Conservation (phyloP, 495 filamentous ascomycete species). For the Hypoxylon crocopeplum region DNA sequence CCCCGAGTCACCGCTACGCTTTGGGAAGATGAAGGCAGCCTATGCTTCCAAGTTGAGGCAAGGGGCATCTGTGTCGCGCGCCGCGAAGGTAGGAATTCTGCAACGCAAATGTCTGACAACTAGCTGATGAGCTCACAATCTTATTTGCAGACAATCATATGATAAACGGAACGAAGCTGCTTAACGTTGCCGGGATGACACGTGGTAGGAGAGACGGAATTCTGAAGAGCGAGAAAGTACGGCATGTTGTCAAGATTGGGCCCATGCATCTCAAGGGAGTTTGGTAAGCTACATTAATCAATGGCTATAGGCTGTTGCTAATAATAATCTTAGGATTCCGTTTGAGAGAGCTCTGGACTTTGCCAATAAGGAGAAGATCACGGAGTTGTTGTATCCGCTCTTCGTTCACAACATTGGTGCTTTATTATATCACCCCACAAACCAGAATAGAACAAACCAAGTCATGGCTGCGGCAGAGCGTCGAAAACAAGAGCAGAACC, state of each 20-base stretch:
- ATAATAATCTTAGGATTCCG: conserved; percentile 74
- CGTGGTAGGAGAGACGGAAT: conserved; percentile 95
- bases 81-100: conserved; percentile 76
- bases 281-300: conserved; percentile 69
- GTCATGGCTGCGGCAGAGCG: conserved; percentile 88
- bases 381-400: conserved; percentile 89
- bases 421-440: conserved; percentile 91
- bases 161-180: conserved; percentile 97
- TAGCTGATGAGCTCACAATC: conserved; percentile 26
- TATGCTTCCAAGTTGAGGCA: conserved; percentile 98
- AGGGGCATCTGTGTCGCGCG: conserved; percentile 95
- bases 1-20: conserved; percentile 96
- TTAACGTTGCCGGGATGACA: conserved; percentile 99
- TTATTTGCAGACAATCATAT: conserved; percentile 86
- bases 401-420: conserved; percentile 98
- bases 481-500: conserved; percentile 67
- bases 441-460: conserved; percentile 78
- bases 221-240: conserved; percentile 94
- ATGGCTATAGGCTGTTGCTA: neutral
- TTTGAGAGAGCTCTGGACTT: conserved; percentile 97
- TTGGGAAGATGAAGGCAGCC: conserved; percentile 97
- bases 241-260: conserved; percentile 98
- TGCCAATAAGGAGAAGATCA: conserved; percentile 99
- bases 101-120: neutral
- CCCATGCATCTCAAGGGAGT: conserved; percentile 99